Percentiles rank a stretch among this genome's conserved stretches.
These are phyloP conservation scores for Monosporascus sp. DNA, from an alignment of 2,329 filamentous ascomycete genomes.

Conservation along the genomic window DNA sequence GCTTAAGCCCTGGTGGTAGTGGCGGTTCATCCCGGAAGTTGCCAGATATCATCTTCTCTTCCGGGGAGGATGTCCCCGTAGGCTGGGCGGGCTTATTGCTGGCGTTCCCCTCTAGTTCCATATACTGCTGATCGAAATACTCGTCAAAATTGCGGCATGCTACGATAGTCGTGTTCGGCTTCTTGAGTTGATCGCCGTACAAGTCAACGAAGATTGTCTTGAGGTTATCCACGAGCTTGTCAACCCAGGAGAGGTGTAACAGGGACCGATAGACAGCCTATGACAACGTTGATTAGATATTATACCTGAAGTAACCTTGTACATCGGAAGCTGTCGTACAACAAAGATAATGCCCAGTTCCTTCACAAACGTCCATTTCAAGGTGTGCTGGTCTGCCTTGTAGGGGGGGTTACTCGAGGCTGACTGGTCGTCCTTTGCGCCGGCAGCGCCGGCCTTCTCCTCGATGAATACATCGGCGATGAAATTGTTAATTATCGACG, in stretches of 20 bases:
- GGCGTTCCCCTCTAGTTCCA: constrained; percentile 63
- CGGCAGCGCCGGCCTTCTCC: constrained; percentile 66
- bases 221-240: constrained; percentile 93
- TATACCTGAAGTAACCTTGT: background rate
- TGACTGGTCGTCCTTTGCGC: constrained; percentile 54
- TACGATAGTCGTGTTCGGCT: constrained; percentile 70
- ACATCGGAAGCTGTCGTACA: constrained; percentile 42
- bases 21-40: constrained; percentile 34
- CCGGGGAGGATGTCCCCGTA: constrained; percentile 23
- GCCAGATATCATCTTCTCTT: constrained; percentile 30
- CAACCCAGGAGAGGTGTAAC: constrained; percentile 92
- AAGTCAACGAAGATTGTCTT: constrained; percentile 86
- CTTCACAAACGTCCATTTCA: constrained; percentile 91
- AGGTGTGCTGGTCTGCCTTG: constrained; percentile 85
- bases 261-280: constrained; percentile 96
- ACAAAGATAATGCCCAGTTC: constrained; percentile 95
- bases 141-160: constrained; percentile 78
- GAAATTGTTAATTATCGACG: constrained; percentile 84
- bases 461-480: constrained; percentile 98
- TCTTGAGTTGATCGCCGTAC: constrained; percentile 82
- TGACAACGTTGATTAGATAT: constrained; percentile 2
- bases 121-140: constrained; percentile 91
- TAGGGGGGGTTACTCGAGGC: constrained; percentile 67
- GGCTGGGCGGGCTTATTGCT: constrained; percentile 21
- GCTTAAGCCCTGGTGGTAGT: constrained; percentile 35